Conservation (phyloP, 208 protist species). For the Leishmania tropica region DNA sequence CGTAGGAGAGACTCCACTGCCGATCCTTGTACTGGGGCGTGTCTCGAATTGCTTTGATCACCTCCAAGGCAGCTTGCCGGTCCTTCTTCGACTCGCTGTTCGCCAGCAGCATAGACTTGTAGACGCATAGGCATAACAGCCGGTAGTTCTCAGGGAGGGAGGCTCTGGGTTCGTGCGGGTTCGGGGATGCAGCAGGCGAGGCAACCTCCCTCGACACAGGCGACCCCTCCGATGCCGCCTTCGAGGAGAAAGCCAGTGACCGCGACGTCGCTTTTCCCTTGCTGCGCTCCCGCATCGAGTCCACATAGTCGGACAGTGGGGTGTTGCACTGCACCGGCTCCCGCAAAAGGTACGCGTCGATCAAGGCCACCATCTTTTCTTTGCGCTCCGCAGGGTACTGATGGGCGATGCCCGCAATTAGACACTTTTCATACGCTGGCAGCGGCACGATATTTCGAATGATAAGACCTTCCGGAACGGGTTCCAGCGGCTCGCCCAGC, state of each 20-base stretch:
- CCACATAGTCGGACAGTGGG: constrained; percentile 17
- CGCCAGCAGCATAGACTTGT: constrained; percentile 36
- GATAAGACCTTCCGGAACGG: constrained; percentile 29
- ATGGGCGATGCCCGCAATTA: constrained; percentile 46
- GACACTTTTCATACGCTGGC: constrained; percentile 46
- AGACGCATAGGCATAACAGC: constrained; percentile 28
- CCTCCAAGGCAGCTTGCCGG: constrained; percentile 6
- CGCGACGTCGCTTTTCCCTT: neutral
- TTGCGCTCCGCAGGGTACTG: constrained; percentile 31
- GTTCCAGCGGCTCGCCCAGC: constrained; percentile 19
- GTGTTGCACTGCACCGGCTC: constrained; percentile 14
- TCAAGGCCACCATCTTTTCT: constrained; percentile 27
- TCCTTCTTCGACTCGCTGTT: constrained; percentile 31
- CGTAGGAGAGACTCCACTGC: constrained; percentile 44
- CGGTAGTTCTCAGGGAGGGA: constrained; percentile 20
- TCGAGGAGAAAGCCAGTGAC: neutral
- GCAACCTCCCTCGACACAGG: neutral
- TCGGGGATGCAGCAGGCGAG: neutral
- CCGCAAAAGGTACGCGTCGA: constrained; percentile 19
- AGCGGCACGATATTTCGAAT: constrained; percentile 50
- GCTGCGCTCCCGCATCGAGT: neutral
- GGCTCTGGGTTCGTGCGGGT: neutral
- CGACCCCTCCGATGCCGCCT: neutral
- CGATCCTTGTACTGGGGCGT: constrained; percentile 48
- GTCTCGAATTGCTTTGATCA: constrained; percentile 33